These are phyloP conservation scores for Pleurotus djamor DNA, from an alignment of 768 basidiomycete species.

Conservation along the genomic window DNA sequence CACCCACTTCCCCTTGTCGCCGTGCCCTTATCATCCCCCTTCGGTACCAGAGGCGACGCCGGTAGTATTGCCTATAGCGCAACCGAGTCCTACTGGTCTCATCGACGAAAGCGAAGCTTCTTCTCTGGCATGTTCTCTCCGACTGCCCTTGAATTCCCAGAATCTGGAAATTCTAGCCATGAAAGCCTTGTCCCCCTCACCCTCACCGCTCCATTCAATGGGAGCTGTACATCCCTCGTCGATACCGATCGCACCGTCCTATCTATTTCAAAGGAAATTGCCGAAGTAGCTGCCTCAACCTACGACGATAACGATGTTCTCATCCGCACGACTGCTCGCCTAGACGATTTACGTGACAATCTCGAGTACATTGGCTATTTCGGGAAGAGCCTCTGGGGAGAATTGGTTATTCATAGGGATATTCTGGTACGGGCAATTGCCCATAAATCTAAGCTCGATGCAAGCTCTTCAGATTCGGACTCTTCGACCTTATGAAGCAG, in stretches of 20 bases:
- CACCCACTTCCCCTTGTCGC: constrained; percentile 23
- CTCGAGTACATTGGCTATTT: constrained; percentile 31
- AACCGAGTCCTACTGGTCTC: neutral
- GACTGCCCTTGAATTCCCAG: constrained; percentile 2
- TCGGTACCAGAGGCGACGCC: neutral
- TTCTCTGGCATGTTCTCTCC: constrained; percentile 1
- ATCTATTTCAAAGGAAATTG: constrained; percentile 25
- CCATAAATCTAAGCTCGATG: constrained; percentile 12
- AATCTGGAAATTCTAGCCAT: constrained; percentile 11
- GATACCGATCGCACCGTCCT: constrained; percentile 14
- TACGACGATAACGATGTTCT: constrained; percentile 16
- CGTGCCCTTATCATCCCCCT: neutral
- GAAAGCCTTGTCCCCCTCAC: constrained; percentile 11
- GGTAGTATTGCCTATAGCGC: neutral
- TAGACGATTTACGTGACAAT: constrained; percentile 31
- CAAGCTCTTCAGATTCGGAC: constrained; percentile 7
- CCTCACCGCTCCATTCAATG: constrained; percentile 8
- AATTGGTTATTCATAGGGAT: constrained; percentile 22
- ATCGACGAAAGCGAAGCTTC: neutral
- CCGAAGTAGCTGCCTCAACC: constrained; percentile 13
- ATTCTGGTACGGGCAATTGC: constrained; percentile 21
- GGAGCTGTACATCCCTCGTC: neutral
- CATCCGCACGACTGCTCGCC: constrained; percentile 15
- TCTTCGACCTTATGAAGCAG: neutral
- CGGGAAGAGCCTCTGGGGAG: constrained; percentile 26